Conservation (phyloP, 257 asterid genomes). For the Knoxia roxburghii region DNA sequence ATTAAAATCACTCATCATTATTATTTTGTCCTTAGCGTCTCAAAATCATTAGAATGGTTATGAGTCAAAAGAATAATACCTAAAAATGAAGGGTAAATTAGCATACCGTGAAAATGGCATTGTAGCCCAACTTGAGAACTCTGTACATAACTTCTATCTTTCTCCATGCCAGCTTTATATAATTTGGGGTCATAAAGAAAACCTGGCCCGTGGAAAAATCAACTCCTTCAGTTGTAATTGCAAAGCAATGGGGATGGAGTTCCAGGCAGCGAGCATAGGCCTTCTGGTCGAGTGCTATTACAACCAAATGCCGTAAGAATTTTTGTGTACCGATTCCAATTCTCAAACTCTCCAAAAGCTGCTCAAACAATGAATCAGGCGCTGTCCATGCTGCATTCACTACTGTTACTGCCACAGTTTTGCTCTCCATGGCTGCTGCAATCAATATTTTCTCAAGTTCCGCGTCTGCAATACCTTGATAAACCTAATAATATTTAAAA, state of each 20-base stretch:
- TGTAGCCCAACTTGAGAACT: not conserved
- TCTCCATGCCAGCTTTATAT: not conserved
- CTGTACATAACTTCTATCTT: not conserved
- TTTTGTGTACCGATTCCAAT: not conserved
- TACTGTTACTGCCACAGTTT: too few species aligned
- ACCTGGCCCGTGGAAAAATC: not conserved
- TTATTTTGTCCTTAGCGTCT: too few species aligned
- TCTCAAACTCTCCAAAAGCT: not conserved
- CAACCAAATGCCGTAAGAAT: not conserved
- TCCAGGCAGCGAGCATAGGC: not conserved
- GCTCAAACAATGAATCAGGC: too few species aligned
- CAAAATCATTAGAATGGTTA: too few species aligned
- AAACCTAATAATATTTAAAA: too few species aligned
- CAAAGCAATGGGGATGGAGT: not conserved
- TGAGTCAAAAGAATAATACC: too few species aligned
- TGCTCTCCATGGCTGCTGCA: too few species aligned
- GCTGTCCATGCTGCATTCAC: too few species aligned
- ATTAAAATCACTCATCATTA: too few species aligned
- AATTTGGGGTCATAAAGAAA: not conserved
- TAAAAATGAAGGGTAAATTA: not conserved
- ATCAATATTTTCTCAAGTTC: too few species aligned
- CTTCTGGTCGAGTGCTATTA: not conserved
- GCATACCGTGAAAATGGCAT: not conserved
- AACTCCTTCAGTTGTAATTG: not conserved
- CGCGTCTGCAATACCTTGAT: too few species aligned